phyloP scores from a whole-genome alignment of 2,329 filamentous ascomycete species.

The Amauroascus verrucosus region DNA sequence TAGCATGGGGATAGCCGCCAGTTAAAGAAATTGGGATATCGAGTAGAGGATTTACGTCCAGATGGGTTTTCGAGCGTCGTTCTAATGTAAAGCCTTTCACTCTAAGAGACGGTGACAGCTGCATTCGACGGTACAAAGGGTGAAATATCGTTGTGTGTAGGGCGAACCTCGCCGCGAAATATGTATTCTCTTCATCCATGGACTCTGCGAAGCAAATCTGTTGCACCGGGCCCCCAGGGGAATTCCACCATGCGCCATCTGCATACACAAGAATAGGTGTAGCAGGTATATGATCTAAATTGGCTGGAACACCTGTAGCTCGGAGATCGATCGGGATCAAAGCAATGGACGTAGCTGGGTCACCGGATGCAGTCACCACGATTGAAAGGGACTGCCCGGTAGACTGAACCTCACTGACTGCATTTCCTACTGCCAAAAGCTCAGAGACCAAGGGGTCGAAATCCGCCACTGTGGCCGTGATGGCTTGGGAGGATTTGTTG shows the following conservation, averaged over 20 bases:
- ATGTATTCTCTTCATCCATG: conserved; percentile 32
- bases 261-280: conserved; percentile 34
- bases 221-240: conserved; percentile 41
- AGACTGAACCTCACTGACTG: conserved; percentile 27
- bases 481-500: conserved; percentile 27
- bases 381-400: conserved; percentile 27
- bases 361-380: conserved; percentile 33
- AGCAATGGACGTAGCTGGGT: conserved; percentile 39
- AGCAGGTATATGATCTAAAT: conserved; percentile 26
- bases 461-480: conserved; percentile 22
- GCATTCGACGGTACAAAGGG: conserved; percentile 28
- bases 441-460: conserved; percentile 31
- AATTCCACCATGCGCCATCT: conserved; percentile 41
- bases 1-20: conserved; percentile 40
- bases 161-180: conserved; percentile 44
- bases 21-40: conserved; percentile 36
- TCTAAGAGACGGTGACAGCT: conserved; percentile 20
- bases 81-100: conserved; percentile 12
- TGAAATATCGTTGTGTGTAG: conserved; percentile 41
- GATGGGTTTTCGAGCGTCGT: conserved; percentile 28
- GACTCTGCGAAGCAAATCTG: conserved; percentile 45
- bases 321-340: conserved; percentile 28
- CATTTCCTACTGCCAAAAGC: conserved; percentile 43
- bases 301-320: conserved; percentile 16
- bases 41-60: conserved; percentile 39